Percentiles rank a stretch among this genome's conserved stretches.
These are phyloP conservation scores for Xerocomus spinulosus DNA, from an alignment of 768 basidiomycete species.

Conservation along the genomic window DNA sequence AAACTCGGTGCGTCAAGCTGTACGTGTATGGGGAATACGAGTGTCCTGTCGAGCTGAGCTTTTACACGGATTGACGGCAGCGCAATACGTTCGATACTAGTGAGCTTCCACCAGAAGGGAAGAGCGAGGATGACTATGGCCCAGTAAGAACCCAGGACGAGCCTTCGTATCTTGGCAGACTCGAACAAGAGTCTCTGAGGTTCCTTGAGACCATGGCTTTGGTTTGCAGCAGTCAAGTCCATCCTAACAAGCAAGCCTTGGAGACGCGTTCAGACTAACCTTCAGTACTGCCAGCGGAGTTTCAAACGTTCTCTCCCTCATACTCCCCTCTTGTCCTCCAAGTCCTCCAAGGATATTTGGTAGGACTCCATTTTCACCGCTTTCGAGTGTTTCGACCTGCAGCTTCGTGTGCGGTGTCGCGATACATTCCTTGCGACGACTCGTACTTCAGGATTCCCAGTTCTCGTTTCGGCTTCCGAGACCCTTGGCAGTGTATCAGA, in stretches of 20 bases:
- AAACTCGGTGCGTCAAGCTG: slow-evolving; percentile 33
- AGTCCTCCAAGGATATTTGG: slow-evolving; percentile 9
- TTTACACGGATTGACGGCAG: slow-evolving; percentile 61
- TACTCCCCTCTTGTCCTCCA: slow-evolving; percentile 15
- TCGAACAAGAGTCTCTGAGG: slow-evolving; percentile 54
- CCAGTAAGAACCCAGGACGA: slow-evolving; percentile 76
- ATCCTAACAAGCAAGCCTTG: slow-evolving; percentile 14
- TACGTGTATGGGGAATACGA: slow-evolving; percentile 42
- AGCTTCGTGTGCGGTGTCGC: slow-evolving; percentile 4
- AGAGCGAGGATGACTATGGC: slow-evolving; percentile 66
- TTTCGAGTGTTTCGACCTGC: slow-evolving; percentile 3
- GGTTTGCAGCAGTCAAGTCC: slow-evolving; percentile 15
- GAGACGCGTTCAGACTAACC: slow-evolving; percentile 6
- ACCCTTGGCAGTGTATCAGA: slow-evolving; percentile 5
- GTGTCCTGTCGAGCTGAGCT: slow-evolving; percentile 43
- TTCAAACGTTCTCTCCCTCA: slow-evolving; percentile 28
- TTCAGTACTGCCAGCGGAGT: slow-evolving; percentile 27
- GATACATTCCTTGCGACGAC: slow-evolving; percentile 1
- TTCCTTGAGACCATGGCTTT: slow-evolving; percentile 32
- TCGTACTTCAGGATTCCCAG: slow-evolving; percentile 3
- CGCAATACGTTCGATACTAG: slow-evolving; percentile 79
- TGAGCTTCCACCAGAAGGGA: slow-evolving; percentile 93
- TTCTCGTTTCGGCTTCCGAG: slow-evolving; percentile 3
- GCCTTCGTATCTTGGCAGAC: slow-evolving; percentile 43
- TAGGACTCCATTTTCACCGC: slow-evolving; percentile 3